phyloP scores from a whole-genome alignment of 345 rosid species.

The Gossypium australe region DNA sequence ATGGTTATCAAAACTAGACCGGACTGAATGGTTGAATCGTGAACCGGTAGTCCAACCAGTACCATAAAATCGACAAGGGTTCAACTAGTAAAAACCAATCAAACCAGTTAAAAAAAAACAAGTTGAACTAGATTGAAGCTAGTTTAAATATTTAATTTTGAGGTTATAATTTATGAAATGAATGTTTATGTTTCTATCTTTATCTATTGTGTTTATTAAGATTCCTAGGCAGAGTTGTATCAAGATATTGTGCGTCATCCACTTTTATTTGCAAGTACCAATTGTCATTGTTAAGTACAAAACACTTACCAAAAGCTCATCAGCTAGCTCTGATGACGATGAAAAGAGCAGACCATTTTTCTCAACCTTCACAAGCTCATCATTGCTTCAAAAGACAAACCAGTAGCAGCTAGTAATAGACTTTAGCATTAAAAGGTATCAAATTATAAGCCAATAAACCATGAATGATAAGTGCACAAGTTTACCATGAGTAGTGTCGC shows the following conservation, averaged over 20 bases:
- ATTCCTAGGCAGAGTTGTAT: neutral
- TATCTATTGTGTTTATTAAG: no score
- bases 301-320: conserved; percentile 63
- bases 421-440: neutral
- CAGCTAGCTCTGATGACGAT: conserved; percentile 66
- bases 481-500: conserved; percentile 66
- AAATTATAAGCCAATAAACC: neutral
- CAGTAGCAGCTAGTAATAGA: neutral
- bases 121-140: no score
- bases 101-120: no score
- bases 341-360: conserved; percentile 90
- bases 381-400: conserved; percentile 47
- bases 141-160: no score
- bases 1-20: no score
- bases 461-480: neutral
- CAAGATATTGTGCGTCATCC: neutral
- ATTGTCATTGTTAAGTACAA: neutral
- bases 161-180: no score
- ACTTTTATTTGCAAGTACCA: neutral
- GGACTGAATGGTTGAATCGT: no score
- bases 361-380: conserved; percentile 74
- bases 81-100: no score
- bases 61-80: no score
- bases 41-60: no score
- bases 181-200: no score